A percentile compares a stretch with the other conserved stretches of the same genome.
Conservation (phyloP, 2,329 filamentous ascomycete species). For the Nemania sp. region DNA sequence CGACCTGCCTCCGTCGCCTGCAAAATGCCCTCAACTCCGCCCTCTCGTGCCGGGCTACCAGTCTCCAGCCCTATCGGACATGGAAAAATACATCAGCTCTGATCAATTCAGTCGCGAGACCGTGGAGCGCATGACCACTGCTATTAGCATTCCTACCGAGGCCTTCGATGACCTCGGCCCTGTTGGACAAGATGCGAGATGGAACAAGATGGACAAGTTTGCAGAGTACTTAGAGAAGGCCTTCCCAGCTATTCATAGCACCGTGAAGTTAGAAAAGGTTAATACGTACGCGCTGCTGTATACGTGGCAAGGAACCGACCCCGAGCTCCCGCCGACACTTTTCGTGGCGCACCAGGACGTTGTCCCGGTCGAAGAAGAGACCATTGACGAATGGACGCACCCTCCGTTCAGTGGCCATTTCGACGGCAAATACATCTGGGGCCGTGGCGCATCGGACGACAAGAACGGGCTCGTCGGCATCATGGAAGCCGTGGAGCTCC, state of each 20-base stretch:
- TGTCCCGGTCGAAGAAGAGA: slow-evolving; percentile 60
- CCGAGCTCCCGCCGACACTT: slow-evolving; percentile 57
- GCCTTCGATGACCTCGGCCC: slow-evolving; percentile 59
- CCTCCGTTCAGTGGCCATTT: slow-evolving; percentile 63
- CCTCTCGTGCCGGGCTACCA: slow-evolving; percentile 40
- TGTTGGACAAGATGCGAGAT: slow-evolving; percentile 60
- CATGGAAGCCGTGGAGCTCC: slow-evolving; percentile 59
- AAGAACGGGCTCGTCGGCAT: slow-evolving; percentile 65
- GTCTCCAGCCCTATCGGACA: slow-evolving; percentile 36
- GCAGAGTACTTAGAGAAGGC: slow-evolving; percentile 53
- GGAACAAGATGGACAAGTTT: slow-evolving; percentile 62
- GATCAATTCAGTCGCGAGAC: slow-evolving; percentile 42
- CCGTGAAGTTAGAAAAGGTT: slow-evolving; percentile 55
- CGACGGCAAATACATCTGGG: slow-evolving; percentile 64
- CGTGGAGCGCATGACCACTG: slow-evolving; percentile 45
- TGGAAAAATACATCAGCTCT: slow-evolving; percentile 42
- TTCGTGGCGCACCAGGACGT: slow-evolving; percentile 69
- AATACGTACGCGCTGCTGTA: slow-evolving; percentile 64
- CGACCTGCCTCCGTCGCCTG: slow-evolving; percentile 31
- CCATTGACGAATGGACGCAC: slow-evolving; percentile 58
- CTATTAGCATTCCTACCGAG: slow-evolving; percentile 59
- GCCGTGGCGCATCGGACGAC: slow-evolving; percentile 63
- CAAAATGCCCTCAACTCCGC: slow-evolving; percentile 43
- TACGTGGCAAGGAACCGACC: slow-evolving; percentile 59
- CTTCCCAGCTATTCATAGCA: slow-evolving; percentile 56